Evolutionary conservation across 306 rosid genomes (phyloP).

Genomic region (Casuarina glauca): DNA sequence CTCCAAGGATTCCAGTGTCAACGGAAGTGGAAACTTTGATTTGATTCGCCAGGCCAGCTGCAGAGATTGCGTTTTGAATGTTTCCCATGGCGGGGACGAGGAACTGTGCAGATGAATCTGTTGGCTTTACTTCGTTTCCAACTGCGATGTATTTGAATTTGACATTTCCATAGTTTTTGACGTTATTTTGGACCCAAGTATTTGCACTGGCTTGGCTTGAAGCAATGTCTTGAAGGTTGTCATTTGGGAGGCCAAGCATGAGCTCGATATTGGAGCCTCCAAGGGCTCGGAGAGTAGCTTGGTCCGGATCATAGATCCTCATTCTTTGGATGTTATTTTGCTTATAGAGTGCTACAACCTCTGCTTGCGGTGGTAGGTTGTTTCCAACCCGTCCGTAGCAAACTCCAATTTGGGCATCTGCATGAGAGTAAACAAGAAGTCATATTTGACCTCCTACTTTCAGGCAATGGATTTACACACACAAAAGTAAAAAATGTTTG

Average conservation of each 20-base stretch:
- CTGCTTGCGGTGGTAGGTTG: slow-evolving; percentile 37
- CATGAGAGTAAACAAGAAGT: background rate
- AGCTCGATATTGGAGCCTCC: slow-evolving; percentile 46
- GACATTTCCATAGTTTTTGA: slow-evolving; percentile 32
- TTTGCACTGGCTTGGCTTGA: too few species aligned
- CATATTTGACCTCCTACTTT: too few species aligned
- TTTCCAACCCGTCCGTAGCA: slow-evolving; percentile 49
- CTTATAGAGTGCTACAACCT: slow-evolving; percentile 33
- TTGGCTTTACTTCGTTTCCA: too few species aligned
- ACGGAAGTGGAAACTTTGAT: slow-evolving; percentile 47
- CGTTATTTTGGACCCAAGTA: slow-evolving; percentile 37
- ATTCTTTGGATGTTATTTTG: too few species aligned
- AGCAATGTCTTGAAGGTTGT: background rate
- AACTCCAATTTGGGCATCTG: slow-evolving; percentile 50
- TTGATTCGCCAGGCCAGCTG: slow-evolving; percentile 24
- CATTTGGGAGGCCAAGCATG: slow-evolving; percentile 12
- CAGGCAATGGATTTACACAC: background rate
- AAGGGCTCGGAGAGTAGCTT: slow-evolving; percentile 39
- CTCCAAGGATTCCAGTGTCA: slow-evolving; percentile 16
- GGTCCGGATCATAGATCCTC: too few species aligned
- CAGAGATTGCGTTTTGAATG: slow-evolving; percentile 15
- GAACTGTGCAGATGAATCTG: too few species aligned
- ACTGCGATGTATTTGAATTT: slow-evolving; percentile 28
- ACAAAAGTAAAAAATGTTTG: too few species aligned
- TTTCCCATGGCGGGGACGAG: too few species aligned